A percentile compares a stretch with the other conserved stretches of the same genome.
Evolutionary conservation across 2,329 filamentous ascomycete genomes (phyloP).

Genomic region (Clonostachys chloroleuca): DNA sequence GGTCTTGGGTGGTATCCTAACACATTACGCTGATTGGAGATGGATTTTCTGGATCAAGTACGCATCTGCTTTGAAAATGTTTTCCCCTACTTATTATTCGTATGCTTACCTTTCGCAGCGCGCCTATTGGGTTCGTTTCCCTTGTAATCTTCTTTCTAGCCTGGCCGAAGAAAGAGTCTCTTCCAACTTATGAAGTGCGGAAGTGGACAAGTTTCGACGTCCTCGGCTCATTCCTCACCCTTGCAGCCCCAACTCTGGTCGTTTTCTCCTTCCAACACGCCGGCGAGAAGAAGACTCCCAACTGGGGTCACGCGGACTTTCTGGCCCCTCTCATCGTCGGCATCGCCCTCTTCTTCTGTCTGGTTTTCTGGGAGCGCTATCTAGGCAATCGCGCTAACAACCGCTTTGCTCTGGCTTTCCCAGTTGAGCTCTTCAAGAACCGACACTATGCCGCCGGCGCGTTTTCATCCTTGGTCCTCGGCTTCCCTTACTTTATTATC

Average conservation of each 20-base stretch:
- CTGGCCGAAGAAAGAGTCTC: constrained; percentile 41
- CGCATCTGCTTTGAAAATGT: constrained; percentile 12
- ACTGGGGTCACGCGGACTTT: constrained; percentile 35
- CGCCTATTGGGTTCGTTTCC: constrained; percentile 40
- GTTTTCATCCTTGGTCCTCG: constrained; percentile 40
- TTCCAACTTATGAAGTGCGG: constrained; percentile 28
- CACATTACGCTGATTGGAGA: constrained; percentile 43
- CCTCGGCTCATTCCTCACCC: constrained; percentile 45
- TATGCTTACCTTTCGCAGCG: no score
- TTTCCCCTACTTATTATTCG: constrained; percentile 25
- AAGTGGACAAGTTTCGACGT: constrained; percentile 48
- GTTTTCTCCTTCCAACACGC: constrained; percentile 55
- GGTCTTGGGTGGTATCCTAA: constrained; percentile 44
- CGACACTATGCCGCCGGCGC: constrained; percentile 35
- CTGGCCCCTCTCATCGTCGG: constrained; percentile 21
- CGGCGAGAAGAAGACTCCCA: constrained; percentile 21
- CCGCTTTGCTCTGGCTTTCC: constrained; percentile 33
- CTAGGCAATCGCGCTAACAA: constrained; percentile 15
- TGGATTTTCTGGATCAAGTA: constrained; percentile 60
- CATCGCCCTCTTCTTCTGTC: constrained; percentile 14
- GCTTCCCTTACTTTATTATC: constrained; percentile 43
- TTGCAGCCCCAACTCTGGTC: constrained; percentile 47
- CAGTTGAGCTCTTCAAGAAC: constrained; percentile 41
- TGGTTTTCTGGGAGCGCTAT: constrained; percentile 20
- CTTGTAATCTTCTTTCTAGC: constrained; percentile 38